These are phyloP conservation scores for Phaseolus coccineus DNA, from an alignment of 331 rosid species.

Conservation along the genomic window DNA sequence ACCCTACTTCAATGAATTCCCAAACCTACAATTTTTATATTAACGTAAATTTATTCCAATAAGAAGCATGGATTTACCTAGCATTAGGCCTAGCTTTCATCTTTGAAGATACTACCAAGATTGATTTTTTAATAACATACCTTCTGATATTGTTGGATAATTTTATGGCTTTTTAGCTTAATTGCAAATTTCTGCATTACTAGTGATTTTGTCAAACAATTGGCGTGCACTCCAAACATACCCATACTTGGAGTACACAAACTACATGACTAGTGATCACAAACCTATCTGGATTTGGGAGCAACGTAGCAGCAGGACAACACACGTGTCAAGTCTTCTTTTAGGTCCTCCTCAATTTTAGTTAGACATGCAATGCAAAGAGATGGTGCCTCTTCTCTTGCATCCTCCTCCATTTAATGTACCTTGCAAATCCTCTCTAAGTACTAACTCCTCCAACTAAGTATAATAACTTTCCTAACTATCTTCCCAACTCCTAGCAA, in stretches of 20 bases:
- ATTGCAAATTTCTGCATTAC: background rate
- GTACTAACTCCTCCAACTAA: background rate
- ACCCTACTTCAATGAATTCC: slow-evolving; percentile 25
- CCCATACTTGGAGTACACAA: background rate
- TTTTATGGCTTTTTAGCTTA: background rate
- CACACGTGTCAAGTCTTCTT: too few relatives aligned
- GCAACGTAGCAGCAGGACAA: too few relatives aligned
- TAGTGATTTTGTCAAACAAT: background rate
- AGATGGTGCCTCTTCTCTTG: background rate
- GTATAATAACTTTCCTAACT: background rate
- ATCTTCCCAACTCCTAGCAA: background rate
- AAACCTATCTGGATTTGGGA: background rate
- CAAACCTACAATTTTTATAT: slow-evolving; percentile 5
- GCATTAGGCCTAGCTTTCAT: background rate
- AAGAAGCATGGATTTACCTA: slow-evolving; percentile 7
- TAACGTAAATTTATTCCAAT: slow-evolving; percentile 26
- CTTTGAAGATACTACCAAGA: background rate
- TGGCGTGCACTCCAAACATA: background rate
- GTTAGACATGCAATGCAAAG: background rate
- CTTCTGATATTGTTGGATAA: background rate
- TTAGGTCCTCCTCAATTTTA: background rate
- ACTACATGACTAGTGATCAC: background rate
- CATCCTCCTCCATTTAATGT: background rate
- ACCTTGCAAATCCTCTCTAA: background rate
- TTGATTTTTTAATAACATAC: background rate